A percentile compares a stretch with the other conserved stretches of the same genome.
phyloP scores from a whole-genome alignment of 2,329 filamentous ascomycete species.

The Microcera coccophila region DNA sequence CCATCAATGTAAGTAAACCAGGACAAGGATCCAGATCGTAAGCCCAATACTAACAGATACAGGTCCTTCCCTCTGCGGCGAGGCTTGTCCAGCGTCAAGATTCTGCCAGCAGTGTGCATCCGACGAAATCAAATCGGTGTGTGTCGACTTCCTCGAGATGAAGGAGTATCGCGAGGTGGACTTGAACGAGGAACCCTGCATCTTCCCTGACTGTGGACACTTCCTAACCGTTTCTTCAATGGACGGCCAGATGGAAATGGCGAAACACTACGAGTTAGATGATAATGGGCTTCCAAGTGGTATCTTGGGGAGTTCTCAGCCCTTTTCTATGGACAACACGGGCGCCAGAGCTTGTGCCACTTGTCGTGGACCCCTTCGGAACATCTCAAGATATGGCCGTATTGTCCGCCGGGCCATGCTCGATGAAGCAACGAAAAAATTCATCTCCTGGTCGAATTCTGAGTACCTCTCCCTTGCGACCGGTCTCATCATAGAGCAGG shows the following conservation, averaged over 20 bases:
- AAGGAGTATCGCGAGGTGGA: conserved; percentile 54
- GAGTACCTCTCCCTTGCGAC: conserved; percentile 9
- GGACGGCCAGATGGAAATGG: conserved; percentile 58
- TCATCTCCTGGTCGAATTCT: conserved; percentile 52
- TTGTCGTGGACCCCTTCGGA: no score
- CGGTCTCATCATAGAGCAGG: conserved; percentile 9
- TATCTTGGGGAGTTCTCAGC: no score
- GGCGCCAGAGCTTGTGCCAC: no score
- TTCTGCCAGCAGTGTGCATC: conserved; percentile 57
- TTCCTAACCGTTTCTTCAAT: conserved; percentile 57
- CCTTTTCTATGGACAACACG: no score
- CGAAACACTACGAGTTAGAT: no score
- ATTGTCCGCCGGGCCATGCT: conserved; percentile 57
- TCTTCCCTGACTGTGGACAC: conserved; percentile 62
- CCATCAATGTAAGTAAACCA: conserved; percentile 48
- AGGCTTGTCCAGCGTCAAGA: conserved; percentile 48
- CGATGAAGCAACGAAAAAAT: conserved; percentile 62
- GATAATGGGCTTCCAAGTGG: no score
- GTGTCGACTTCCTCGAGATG: conserved; percentile 56
- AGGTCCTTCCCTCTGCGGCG: conserved; percentile 60
- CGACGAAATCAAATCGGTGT: conserved; percentile 39
- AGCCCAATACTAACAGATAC: not conserved
- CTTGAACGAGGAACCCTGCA: conserved; percentile 55
- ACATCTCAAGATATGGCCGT: conserved; percentile 58
- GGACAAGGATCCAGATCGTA: not conserved